Evolutionary conservation across 805 yeast genomes (phyloP), one percentile per base, ranked within the genome.

Genomic region (Pichia rugopelliculosa): DNA sequence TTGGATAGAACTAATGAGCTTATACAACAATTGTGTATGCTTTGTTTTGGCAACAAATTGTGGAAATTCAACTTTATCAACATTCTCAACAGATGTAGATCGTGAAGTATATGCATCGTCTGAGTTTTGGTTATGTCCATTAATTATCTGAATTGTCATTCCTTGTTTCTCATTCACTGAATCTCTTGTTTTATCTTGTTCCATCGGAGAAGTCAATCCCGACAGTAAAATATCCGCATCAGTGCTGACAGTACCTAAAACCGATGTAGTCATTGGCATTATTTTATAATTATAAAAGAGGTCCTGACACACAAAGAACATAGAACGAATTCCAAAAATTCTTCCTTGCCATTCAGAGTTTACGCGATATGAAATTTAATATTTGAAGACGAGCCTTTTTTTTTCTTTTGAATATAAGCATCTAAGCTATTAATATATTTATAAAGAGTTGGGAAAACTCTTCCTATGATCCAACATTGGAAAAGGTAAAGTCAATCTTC

Each of bases 41-140:
- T 45, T 42, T 2, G 64, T 63, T 2, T 62, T 58, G 4, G 65
- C 65, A 20, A 59, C 50, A 48, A 63, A 63, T 36, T 43, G 47
- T 30, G 45, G 41, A n/a, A 22, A 17, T n/a, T 24, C 22, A 8
- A 12, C 4, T 15, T 25, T 13, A 39, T 25, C 18, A 30, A 30
- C n/a, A 30, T 30, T 7, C n/a, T 30, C 34, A 30, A 15, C 7
- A 15, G 34, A 30, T 30, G 6, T n/a, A 6, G 34, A 30, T 15
- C 18, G 6, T 6, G 3, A n/a, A 30, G 7, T 10, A 30, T 6
- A 15, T 3, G n/a, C 17, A 6, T 30, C 34, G 2, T 30, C n/a
- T 8, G 23, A 6, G 22, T 23, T 12, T 7, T 15, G 17, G 13
- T 21, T 21, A 22, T 21, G 21, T 2, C 15, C 8, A 8, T 21